Conservation (phyloP, 2,329 filamentous ascomycete genomes). For the Esteya vermicola region DNA sequence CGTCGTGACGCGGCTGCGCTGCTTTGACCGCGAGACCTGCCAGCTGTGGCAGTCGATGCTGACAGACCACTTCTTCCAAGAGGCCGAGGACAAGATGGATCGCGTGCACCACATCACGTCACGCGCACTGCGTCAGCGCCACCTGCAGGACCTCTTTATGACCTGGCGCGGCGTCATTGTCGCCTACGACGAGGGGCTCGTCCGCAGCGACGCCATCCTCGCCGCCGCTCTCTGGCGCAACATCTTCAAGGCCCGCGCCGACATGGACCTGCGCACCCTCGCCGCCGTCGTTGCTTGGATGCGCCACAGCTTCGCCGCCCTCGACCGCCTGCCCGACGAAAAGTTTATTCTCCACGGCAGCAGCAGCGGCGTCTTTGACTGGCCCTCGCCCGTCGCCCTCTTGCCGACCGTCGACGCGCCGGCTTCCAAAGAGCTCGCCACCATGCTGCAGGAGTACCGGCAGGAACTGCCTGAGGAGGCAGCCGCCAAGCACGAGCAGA, state of each 20-base stretch:
- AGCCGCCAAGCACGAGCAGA: conserved; percentile 3
- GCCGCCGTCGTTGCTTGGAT: conserved; percentile 44
- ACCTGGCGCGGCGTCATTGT: conserved; percentile 83
- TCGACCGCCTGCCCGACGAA: conserved; percentile 36
- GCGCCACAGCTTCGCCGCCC: conserved; percentile 28
- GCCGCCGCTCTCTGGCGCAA: conserved; percentile 87
- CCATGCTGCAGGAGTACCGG: conserved; percentile 12
- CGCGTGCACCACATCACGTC: conserved; percentile 58
- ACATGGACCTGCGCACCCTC: conserved; percentile 34
- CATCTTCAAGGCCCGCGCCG: conserved; percentile 57
- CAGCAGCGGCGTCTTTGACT: conserved; percentile 27
- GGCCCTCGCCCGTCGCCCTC: conserved; percentile 21
- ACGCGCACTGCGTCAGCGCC: conserved; percentile 44
- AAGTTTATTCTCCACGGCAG: conserved; percentile 17
- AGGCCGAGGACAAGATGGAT: conserved; percentile 73
- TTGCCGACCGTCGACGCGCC: conserved; percentile 25
- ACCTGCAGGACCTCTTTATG: conserved; percentile 77
- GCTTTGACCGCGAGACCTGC: conserved; percentile 55
- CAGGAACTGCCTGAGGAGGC: neutral
- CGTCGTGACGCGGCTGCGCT: conserved; percentile 67
- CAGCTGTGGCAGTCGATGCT: conserved; percentile 78
- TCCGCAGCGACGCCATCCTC: conserved; percentile 62
- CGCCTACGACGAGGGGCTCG: conserved; percentile 71
- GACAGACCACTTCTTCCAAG: conserved; percentile 89
- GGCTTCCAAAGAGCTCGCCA: conserved; percentile 21